phyloP scores from a whole-genome alignment of 169 alveolate genomes.

The Perkinsus marinus region DNA sequence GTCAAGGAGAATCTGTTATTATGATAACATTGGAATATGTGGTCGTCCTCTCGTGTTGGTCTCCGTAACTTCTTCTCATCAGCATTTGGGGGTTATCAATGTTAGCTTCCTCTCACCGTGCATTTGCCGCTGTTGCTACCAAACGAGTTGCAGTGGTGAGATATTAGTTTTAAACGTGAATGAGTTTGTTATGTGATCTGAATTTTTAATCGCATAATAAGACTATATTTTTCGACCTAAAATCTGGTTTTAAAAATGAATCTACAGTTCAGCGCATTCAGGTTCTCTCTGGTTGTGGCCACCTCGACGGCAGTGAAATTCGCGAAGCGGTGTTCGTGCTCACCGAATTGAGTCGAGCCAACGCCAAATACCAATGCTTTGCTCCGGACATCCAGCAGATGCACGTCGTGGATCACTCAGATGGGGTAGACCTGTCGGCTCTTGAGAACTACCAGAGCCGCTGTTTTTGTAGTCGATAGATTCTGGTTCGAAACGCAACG shows the following conservation, averaged over 20 bases:
- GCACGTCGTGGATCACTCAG: constrained; percentile 33
- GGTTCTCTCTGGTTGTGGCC: constrained; percentile 48
- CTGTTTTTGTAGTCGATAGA: not conserved
- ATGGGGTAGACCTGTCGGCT: constrained; percentile 9
- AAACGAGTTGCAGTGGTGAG: not conserved
- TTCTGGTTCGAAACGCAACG: constrained; percentile 20
- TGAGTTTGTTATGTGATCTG: not conserved
- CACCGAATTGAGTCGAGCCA: constrained; percentile 17
- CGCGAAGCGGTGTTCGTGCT: constrained; percentile 33
- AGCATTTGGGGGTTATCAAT: not conserved
- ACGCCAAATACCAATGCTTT: constrained; percentile 10
- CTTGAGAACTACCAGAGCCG: not conserved
- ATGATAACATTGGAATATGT: too few species aligned
- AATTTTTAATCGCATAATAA: too few species aligned
- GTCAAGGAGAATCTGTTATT: too few species aligned
- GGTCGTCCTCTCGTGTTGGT: not conserved
- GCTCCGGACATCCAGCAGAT: constrained; percentile 27
- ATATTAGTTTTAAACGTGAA: not conserved
- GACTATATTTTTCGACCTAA: too few species aligned
- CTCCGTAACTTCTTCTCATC: not conserved
- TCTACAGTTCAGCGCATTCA: not conserved
- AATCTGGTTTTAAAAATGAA: too few species aligned
- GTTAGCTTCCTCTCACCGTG: not conserved
- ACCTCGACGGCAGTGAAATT: constrained; percentile 43
- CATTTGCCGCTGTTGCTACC: not conserved